These are phyloP conservation scores for Chaetomium globosum DNA, from an alignment of 2,329 filamentous ascomycete genomes.

Conservation along the genomic window DNA sequence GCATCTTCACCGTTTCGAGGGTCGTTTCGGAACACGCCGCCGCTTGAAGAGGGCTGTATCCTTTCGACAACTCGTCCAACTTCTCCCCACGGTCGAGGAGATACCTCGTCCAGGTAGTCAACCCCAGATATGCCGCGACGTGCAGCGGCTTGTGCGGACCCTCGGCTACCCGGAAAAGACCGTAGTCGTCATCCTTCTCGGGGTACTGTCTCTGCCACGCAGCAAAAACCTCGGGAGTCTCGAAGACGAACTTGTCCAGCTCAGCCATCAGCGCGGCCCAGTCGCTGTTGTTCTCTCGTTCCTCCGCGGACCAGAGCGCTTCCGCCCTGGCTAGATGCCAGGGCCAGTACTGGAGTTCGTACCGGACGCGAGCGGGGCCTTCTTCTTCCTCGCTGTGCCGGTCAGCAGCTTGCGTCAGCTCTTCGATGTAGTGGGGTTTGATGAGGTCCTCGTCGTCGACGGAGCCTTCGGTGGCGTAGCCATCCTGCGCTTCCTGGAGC, in stretches of 20 bases:
- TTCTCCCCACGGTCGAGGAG: constrained; percentile 26
- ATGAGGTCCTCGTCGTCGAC: constrained; percentile 29
- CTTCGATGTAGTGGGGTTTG: neutral
- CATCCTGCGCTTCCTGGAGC: neutral
- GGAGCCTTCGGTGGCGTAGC: constrained; percentile 22
- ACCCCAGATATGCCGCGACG: constrained; percentile 28
- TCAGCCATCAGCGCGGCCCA: constrained; percentile 31
- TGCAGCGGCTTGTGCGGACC: constrained; percentile 27
- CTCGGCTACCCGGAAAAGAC: neutral
- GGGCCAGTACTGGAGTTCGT: constrained; percentile 33
- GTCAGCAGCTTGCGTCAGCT: neutral
- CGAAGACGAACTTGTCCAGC: constrained; percentile 31
- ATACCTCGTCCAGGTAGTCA: constrained; percentile 26
- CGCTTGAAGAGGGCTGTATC: constrained; percentile 27
- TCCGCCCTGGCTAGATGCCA: constrained; percentile 31
- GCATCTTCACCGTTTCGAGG: constrained; percentile 21
- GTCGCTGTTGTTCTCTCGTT: constrained; percentile 20
- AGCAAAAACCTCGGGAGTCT: constrained; percentile 23
- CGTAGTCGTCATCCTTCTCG: neutral
- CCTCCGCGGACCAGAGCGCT: constrained; percentile 26
- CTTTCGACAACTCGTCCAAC: constrained; percentile 21
- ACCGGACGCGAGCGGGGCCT: constrained; percentile 17
- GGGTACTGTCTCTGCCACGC: constrained; percentile 29
- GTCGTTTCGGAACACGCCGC: constrained; percentile 17
- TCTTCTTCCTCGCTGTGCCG: constrained; percentile 14